Evolutionary conservation across 2,329 filamentous ascomycete species (phyloP).

Genomic region (Aspergillus nomiae): DNA sequence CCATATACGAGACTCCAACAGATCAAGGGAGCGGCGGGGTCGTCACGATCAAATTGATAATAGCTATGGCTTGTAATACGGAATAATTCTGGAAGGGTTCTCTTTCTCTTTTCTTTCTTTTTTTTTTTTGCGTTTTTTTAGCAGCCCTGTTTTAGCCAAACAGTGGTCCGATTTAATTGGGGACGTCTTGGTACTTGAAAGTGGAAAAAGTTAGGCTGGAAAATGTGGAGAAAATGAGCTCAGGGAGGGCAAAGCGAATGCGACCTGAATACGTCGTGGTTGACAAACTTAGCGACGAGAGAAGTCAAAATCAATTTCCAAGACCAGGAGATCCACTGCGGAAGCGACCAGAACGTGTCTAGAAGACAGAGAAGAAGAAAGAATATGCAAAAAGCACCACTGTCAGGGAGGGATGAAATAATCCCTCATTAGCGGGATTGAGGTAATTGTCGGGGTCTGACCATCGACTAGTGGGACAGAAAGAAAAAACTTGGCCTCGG

Average conservation of each 20-base stretch:
- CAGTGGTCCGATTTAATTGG: neutral
- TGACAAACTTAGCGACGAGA: neutral
- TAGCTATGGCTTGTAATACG: neutral
- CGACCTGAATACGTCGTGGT: too few species aligned
- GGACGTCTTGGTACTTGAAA: neutral
- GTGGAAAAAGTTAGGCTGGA: neutral
- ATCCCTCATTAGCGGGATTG: neutral
- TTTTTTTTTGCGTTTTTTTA: neutral
- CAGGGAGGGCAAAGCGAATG: neutral
- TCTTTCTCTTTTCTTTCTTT: neutral
- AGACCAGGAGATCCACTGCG: constrained; percentile 1
- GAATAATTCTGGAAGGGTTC: neutral
- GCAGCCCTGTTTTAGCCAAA: neutral
- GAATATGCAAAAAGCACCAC: neutral
- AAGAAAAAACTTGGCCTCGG: constrained; percentile 5
- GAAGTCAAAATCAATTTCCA: neutral
- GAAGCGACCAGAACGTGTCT: constrained; percentile 1
- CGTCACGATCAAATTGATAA: neutral
- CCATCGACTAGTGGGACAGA: neutral
- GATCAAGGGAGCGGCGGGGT: neutral
- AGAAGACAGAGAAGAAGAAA: neutral
- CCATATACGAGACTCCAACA: neutral
- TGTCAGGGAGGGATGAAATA: constrained; percentile 4
- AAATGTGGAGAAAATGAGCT: constrained; percentile 1
- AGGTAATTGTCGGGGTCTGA: constrained; percentile 2